Evolutionary conservation across 805 yeast genomes (phyloP).

Genomic region (Debaryomyces castellii): DNA sequence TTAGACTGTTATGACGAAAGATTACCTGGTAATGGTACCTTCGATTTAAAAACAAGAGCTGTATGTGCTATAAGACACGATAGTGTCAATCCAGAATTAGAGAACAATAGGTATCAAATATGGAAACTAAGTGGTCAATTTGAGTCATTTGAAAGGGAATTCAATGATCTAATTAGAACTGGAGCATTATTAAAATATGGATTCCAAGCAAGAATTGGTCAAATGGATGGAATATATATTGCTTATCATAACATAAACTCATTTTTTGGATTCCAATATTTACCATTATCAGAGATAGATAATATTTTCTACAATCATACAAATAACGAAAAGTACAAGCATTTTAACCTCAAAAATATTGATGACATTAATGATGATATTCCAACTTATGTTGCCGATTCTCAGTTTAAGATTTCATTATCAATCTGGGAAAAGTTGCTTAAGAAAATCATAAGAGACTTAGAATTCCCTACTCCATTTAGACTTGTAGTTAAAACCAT

Average conservation of each 20-base stretch:
- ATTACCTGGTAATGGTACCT: slow-evolving; percentile 87
- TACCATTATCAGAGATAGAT: slow-evolving; percentile 76
- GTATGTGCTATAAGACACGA: slow-evolving; percentile 85
- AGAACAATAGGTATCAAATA: slow-evolving; percentile 67
- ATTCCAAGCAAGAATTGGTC: slow-evolving; percentile 90
- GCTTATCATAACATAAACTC: slow-evolving; percentile 84
- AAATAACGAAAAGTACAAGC: slow-evolving; percentile 10
- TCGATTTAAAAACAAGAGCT: slow-evolving; percentile 91
- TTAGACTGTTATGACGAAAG: slow-evolving; percentile 76
- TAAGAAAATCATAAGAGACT: slow-evolving; percentile 25
- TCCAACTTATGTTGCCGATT: slow-evolving; percentile 57
- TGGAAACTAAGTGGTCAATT: slow-evolving; percentile 57
- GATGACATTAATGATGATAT: slow-evolving; percentile 30
- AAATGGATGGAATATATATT: slow-evolving; percentile 93
- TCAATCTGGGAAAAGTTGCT: slow-evolving; percentile 44
- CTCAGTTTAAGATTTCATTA: slow-evolving; percentile 64
- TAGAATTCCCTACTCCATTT: slow-evolving; percentile 22
- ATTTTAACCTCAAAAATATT: slow-evolving; percentile 14
- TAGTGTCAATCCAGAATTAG: slow-evolving; percentile 53
- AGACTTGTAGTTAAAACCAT: slow-evolving; percentile 24
- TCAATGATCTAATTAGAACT: slow-evolving; percentile 69
- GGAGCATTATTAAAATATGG: slow-evolving; percentile 78
- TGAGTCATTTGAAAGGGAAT: slow-evolving; percentile 84
- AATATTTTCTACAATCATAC: slow-evolving; percentile 25
- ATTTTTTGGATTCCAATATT: slow-evolving; percentile 87